Evolutionary conservation across 2,329 filamentous ascomycete genomes (phyloP), one percentile per base, ranked within the genome.

Genomic region (Coniochaeta prunicola): DNA sequence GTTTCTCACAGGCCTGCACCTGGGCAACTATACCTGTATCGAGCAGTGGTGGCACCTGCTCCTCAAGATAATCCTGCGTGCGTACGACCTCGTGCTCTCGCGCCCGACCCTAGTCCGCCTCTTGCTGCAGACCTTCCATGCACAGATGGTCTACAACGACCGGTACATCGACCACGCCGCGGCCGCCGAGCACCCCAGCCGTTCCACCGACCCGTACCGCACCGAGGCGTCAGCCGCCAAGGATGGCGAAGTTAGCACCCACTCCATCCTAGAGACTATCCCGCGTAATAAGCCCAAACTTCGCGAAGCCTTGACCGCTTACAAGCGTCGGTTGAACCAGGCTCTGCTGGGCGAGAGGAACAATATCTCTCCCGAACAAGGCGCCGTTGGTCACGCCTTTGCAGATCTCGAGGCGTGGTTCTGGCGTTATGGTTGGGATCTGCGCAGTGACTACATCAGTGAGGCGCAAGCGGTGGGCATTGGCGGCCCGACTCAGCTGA

Each of bases 1-100:
- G 45, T 87, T 81, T 64, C 65, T 87, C 4, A 79, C 79, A 0
- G 84, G 83, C 38, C 77, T 80, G 67, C 76, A 83, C 58, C 76
- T 87, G 1, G 79, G 80, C 42, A 87, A 85, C 66, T 71, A 80
- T 45, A 75, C 81, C 9, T 87, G 84, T 63, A 73, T 85, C 48
- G 81, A 85, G 61, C 83, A 87, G 61, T 87, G 84, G 84, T 82
- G 78, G 74, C 76, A 84, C 64, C 76, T 84, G 61, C 68, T 80
- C 3, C 74, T 80, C 40, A 77, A 74, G 54, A 66, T 85, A 34
- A 64, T 84, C 12, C 75, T 87, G 53, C 77, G 77, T 28, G 77
- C 81, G 1, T 77, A 79, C 64, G 62, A 64, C 10, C 76, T 87
- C 1, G 70, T 75, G 0, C 60, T 71, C 24, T 64, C 67, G 3